Evolutionary conservation across 179 eudicot species (phyloP), one percentile per base, ranked within the genome.

Genomic region (Camellia oleifera): DNA sequence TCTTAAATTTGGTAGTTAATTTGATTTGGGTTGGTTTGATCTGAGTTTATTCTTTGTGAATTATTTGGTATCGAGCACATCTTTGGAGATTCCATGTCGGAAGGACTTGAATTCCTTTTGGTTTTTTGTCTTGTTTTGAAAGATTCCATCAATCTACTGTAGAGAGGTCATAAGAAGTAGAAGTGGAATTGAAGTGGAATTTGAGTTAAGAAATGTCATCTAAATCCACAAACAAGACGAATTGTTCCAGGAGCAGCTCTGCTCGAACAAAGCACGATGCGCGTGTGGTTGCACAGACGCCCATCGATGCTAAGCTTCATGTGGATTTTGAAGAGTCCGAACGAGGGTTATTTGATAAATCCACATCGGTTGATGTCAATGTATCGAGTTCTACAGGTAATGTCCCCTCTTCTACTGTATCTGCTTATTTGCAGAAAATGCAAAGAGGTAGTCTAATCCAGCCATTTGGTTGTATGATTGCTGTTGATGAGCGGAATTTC

Each of bases 401-500:
- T 85, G 87, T 89, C 53, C 92, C 97, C 20, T 87, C 94, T 20
- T 88, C 95, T 4, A 89, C 93, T 0, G 88, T 91, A 44, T 91
- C 97, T 20, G 87, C 91, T 79, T 94, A 93, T 83, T 88, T 94
- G 40, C 89, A 81, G 74, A 90, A 91, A 83, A 92, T 94, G 77
- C 99, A 95, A 86, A 89, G 98, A 74, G 98, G 99, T 8, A 84
- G 90, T 75, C 89, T 88, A 18, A 75, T 91, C 17, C 99, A 95
- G 78, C 88, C 97, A 20, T 95, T 91, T 81, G 99, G 99, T 76
- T 94, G 98, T 82, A 44, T 94, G 87, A 92, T 94, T 78, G 98
- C 94, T 10, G 77, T 92, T 53, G 92, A 94, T 84, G 91, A 89
- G 66, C 85, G 84, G 66, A 86, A 71, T 63, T 89, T 95, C 58